Evolutionary conservation across 306 rosid species (phyloP).

Genomic region (Prunus salicina): DNA sequence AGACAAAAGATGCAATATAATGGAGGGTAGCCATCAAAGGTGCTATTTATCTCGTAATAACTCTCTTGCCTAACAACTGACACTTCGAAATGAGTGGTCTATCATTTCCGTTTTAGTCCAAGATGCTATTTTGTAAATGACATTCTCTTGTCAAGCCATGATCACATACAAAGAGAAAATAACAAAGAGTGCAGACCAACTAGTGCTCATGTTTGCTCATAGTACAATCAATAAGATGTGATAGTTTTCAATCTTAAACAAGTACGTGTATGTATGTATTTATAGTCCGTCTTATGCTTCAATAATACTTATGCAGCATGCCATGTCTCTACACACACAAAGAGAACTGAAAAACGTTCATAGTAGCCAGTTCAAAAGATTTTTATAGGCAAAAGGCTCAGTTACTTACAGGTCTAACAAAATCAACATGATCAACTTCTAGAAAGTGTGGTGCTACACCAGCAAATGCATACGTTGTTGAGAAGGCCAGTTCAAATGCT

Average conservation of each 20-base stretch:
- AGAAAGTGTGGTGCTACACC: constrained; percentile 81
- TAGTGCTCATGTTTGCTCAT: too few species aligned
- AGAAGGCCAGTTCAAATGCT: constrained; percentile 83
- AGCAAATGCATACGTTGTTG: constrained; percentile 76
- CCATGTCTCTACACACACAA: not conserved
- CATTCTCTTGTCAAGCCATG: too few species aligned
- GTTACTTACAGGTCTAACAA: constrained; percentile 75
- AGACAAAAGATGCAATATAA: too few species aligned
- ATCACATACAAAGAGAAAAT: too few species aligned
- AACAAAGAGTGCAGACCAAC: too few species aligned
- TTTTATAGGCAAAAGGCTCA: not conserved
- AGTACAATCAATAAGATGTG: not conserved
- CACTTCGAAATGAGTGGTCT: not conserved
- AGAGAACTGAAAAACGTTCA: not conserved
- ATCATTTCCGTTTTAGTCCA: not conserved
- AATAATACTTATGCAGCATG: not conserved
- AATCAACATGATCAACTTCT: constrained; percentile 93
- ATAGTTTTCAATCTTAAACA: not conserved
- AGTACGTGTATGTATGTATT: not conserved
- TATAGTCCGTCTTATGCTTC: not conserved
- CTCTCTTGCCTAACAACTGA: not conserved
- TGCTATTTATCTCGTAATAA: not conserved
- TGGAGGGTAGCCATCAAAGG: too few species aligned
- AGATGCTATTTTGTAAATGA: too few species aligned
- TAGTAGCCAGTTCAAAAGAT: not conserved